A percentile compares a stretch with the other conserved stretches of the same genome.
These are phyloP conservation scores for Trichoderma harzianum DNA, from an alignment of 2,329 filamentous ascomycete genomes.

Conservation along the genomic window DNA sequence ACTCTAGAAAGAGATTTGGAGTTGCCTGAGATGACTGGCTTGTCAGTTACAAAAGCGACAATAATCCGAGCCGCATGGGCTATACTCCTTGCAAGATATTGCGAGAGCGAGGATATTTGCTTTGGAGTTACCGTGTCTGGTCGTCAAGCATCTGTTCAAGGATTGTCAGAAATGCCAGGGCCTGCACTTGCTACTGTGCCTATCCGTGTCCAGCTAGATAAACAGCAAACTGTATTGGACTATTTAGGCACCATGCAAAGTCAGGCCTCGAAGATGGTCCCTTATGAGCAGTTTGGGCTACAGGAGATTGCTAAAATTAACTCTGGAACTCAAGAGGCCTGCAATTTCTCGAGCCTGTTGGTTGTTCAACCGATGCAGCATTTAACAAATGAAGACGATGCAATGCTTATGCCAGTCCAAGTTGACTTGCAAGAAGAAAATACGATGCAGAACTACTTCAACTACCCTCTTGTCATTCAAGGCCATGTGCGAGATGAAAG, in stretches of 20 bases:
- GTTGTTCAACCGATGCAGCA: conserved; percentile 1
- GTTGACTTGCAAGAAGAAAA: not conserved
- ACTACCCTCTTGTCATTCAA: not conserved
- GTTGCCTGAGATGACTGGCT: not conserved
- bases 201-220: conserved; percentile 16
- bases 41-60: conserved; percentile 14
- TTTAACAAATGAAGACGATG: not conserved
- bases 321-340: not conserved
- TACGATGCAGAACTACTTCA: not conserved
- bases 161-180: conserved; percentile 14
- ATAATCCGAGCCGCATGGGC: conserved; percentile 25
- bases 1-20: not conserved
- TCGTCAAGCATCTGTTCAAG: conserved; percentile 16
- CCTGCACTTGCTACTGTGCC: conserved; percentile 20
- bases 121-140: conserved; percentile 25
- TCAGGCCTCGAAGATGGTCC: conserved; percentile 20
- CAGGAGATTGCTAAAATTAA: conserved; percentile 5
- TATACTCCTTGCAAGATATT: conserved; percentile 20
- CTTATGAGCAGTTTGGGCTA: conserved; percentile 24
- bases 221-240: not conserved
- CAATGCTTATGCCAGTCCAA: not conserved
- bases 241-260: conserved; percentile 17
- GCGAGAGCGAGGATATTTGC: conserved; percentile 18
- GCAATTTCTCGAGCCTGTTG: not conserved
- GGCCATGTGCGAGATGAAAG: not conserved